Evolutionary conservation across 2,329 filamentous ascomycete genomes (phyloP).

Genomic region (Sclerotinia spermophila): DNA sequence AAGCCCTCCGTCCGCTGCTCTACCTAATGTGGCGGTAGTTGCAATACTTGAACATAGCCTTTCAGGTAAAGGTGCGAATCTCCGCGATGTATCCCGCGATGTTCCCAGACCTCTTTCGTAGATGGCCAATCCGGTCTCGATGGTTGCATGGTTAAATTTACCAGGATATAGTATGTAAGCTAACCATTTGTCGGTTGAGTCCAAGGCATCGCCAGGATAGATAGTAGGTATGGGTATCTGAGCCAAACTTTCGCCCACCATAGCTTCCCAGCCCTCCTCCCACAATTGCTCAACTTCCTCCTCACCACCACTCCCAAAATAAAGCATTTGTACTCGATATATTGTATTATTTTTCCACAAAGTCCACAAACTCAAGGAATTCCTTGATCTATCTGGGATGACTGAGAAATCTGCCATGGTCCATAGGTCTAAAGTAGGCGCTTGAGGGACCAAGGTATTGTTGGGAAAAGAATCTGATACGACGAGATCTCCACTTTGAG

Average conservation of each 20-base stretch:
- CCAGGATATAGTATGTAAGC: constrained; percentile 79
- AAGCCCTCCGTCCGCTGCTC: constrained; percentile 58
- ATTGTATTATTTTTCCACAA: constrained; percentile 82
- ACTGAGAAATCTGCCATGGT: constrained; percentile 73
- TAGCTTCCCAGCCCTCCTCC: constrained; percentile 65
- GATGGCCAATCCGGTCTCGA: constrained; percentile 79
- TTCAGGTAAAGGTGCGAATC: constrained; percentile 63
- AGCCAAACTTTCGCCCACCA: constrained; percentile 57
- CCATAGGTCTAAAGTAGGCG: constrained; percentile 72
- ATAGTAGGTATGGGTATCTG: constrained; percentile 53
- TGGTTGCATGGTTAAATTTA: constrained; percentile 71
- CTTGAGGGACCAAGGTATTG: constrained; percentile 63
- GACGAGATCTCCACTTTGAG: constrained; percentile 56
- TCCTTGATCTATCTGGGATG: constrained; percentile 47
- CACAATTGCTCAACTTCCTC: constrained; percentile 46
- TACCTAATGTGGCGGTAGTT: constrained; percentile 63
- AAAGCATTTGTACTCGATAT: constrained; percentile 70
- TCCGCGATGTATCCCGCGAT: constrained; percentile 42
- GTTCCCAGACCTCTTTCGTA: constrained; percentile 64
- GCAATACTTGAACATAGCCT: constrained; percentile 70
- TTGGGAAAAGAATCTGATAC: constrained; percentile 70
- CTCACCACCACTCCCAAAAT: constrained; percentile 55
- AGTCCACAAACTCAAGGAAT: constrained; percentile 64
- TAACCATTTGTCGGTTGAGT: constrained; percentile 81
- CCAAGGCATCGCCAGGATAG: constrained; percentile 61